These are phyloP conservation scores for Aspergillus awamori DNA, from an alignment of 2,329 filamentous ascomycete species.

Conservation along the genomic window DNA sequence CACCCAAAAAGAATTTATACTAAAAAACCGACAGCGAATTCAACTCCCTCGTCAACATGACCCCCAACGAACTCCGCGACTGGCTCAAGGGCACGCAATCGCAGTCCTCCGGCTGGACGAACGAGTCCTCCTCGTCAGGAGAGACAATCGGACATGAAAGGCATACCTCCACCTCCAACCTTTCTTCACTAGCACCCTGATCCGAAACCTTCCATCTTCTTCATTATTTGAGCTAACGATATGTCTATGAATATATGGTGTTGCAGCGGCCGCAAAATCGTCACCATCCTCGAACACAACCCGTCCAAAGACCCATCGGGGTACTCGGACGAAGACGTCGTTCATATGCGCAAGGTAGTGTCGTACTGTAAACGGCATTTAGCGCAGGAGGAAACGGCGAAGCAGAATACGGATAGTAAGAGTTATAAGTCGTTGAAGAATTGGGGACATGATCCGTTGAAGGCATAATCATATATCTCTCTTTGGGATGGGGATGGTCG, in stretches of 20 bases:
- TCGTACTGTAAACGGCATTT: conserved; percentile 69
- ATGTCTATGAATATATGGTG: not conserved
- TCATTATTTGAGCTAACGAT: not conserved
- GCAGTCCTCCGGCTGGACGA: conserved; percentile 61
- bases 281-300: conserved; percentile 65
- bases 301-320: conserved; percentile 58
- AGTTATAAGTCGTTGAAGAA: conserved; percentile 65
- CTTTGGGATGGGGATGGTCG: not conserved
- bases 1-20: conserved; percentile 24
- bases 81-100: conserved; percentile 66
- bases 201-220: not conserved
- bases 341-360: conserved; percentile 66
- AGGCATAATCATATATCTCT: conserved; percentile 28
- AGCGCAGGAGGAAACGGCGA: conserved; percentile 63
- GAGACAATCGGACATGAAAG: conserved; percentile 67
- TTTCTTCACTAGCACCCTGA: not conserved
- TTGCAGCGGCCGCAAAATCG: conserved; percentile 62
- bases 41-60: conserved; percentile 70
- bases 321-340: conserved; percentile 60
- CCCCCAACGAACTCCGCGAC: conserved; percentile 59
- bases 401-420: conserved; percentile 58
- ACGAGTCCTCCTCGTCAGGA: conserved; percentile 51
- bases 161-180: conserved; percentile 27
- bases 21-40: conserved; percentile 54
- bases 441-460: conserved; percentile 61